Base-by-base conservation (phyloP, 805 yeast species). In the Nakazawaea siamensis region DNA sequence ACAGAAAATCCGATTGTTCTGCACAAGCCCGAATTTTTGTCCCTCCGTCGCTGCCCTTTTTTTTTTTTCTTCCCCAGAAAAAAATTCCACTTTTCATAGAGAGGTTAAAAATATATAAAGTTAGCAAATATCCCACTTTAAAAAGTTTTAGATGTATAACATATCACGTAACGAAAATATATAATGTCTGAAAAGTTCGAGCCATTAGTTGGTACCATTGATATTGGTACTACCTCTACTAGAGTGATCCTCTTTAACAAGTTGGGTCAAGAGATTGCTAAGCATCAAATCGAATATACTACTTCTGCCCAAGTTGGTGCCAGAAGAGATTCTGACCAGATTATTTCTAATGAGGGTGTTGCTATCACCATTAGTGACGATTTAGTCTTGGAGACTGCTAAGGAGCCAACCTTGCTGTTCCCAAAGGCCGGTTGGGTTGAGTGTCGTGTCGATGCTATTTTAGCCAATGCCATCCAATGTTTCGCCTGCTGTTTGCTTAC, bases 351-450 rank as follows among this genome's bases (percentile, higher is more conserved):
- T 23, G 87, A 79, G 51, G 90, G 90, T 62, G 64, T 80, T 40
- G 77, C 83, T 16, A 73, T 80, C 48, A 68, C 73, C 35, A 49
- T 49, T 49, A 66, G 58, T 40, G 75, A 70, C 41, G 64, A 68
- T 42, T 57, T 80, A 35, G 81, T 80, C 44, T 88, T 80, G 55
- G 74, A 72, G 44, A 62, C 63, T 51, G 54, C 66, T 19, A 63
- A 67, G 5, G 56, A 66, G 24, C 87, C 88, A 33, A 81, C 92
- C n/a, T 60, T 81, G 35, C 58, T 76, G 40, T 81, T 78, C 54
- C 90, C 92, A 2, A 70, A 74, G 43, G 87, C 90, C 2, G 92
- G 94, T 21, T 87, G 96, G 96, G 92, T 86, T 24, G 96, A 88
- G 61, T 87, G 92, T 58, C 81, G 82, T 64, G 96, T 96, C 9